Evolutionary conservation across 768 basidiomycete species (phyloP).

Genomic region (Polyporus arcularius): DNA sequence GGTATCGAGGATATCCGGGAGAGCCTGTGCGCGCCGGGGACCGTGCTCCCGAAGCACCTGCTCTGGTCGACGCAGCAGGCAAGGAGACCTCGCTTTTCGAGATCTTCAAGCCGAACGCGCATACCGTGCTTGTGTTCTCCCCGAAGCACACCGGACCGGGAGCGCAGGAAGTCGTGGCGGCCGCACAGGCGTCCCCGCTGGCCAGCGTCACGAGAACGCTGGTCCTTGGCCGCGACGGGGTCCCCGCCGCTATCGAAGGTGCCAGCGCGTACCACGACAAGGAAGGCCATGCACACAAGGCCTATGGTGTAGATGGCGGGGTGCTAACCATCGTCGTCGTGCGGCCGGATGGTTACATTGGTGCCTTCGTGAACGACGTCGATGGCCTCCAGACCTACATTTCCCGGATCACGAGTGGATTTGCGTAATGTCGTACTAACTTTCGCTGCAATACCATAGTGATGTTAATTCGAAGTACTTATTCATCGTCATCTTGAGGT

Average conservation of each 20-base stretch:
- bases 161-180: background rate
- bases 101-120: slow-evolving; percentile 27
- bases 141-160: background rate
- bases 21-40: slow-evolving; percentile 42
- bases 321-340: slow-evolving; percentile 8
- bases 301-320: slow-evolving; percentile 7
- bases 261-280: slow-evolving; percentile 8
- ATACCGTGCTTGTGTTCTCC: slow-evolving; percentile 36
- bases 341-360: slow-evolving; percentile 19
- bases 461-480: too few relatives aligned
- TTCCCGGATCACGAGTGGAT: background rate
- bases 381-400: background rate
- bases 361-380: slow-evolving; percentile 3
- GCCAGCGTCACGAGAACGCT: background rate
- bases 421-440: too few relatives aligned
- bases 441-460: too few relatives aligned
- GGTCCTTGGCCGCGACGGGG: background rate
- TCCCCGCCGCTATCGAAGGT: background rate
- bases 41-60: slow-evolving; percentile 47
- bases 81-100: slow-evolving; percentile 28
- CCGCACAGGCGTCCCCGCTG: background rate
- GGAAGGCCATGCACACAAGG: slow-evolving; percentile 11
- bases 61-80: slow-evolving; percentile 18
- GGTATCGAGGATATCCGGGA: slow-evolving; percentile 19
- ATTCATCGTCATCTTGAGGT: too few relatives aligned